Evolutionary conservation across 306 rosid species (phyloP), one percentile per base, ranked within the genome.

Genomic region (Psophocarpus tetragonolobus): DNA sequence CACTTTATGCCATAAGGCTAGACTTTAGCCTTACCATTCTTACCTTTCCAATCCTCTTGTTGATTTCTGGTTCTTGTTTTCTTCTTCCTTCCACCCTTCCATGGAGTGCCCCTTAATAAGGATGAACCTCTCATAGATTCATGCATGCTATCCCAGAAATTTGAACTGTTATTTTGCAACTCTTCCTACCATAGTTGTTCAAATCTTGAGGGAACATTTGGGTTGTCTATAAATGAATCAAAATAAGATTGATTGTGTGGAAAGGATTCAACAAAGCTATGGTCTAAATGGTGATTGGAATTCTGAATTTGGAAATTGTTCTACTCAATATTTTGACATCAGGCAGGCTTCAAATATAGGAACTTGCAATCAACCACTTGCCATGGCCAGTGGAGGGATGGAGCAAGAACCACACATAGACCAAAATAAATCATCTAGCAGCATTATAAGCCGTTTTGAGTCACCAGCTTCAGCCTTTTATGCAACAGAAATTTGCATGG

Each of bases 401-500:
- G 84, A 87, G 68, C 82, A 76, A 8, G 51, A 87, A 73, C 70
- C 75, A 77, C 63, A 76, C 44, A 48, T 57, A 36, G 81, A 66
- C 65, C 76, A 73, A 71, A 45, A 68, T 3, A 92, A 83, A 65
- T 36, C 88, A 23, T 33, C 84, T 4, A 72, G 32, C 67, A 71
- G 91, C 45, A 90, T 88, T 44, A 83, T 90, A 17, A 79, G 86
- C 57, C 87, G 85, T 47, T 91, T 90, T 39, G 92, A 91, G 82
- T 85, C 96, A 5, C 97, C 92, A 1, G 69, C 88, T 79, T 88
- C 90, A 3, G 89, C 93, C 38, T 91, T 91, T 57, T 88, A 81
- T 50, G 93, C 96, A 29, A 75, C 96, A 12, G 97, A 91, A 74
- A 82, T 81, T 13, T 88, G 73, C 84, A 93, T 91, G 98, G 89